Evolutionary conservation across 345 rosid genomes (phyloP), one percentile per base, ranked within the genome.

Genomic region (Hevea brasiliensis): DNA sequence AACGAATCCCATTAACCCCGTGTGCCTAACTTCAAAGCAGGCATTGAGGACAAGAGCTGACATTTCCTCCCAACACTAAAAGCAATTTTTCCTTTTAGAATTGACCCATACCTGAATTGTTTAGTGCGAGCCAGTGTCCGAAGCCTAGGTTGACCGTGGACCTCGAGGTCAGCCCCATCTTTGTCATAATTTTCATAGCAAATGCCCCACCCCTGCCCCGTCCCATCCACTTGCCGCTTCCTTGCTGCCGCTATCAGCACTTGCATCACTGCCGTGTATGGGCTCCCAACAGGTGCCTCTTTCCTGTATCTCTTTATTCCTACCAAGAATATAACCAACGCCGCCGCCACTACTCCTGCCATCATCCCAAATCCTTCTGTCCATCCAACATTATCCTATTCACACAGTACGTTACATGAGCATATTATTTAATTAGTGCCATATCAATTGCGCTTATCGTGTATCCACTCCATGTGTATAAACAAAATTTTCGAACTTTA

Each of bases 311-410:
- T 80, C 13, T 80, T 90, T 5, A 84, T 76, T 44, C 98, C 97
- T 0, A 74, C 26, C 41, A 94, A 54, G 76, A 94, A 94, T 65
- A 88, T 8, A 0, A 51, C 54, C 62, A 89, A 54, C 23, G 89
- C 89, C 72, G 79, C 72, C 0, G 74, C 88, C 7, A 90, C 65
- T 13, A 82, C 81, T 45, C 83, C 93, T 5, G 90, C 79, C 53
- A 89, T 57, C 62, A 87, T 77, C 63, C 86, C 89, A 56, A 86
- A 84, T 21, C 97, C 98, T 17, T 64, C 75, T 21, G 86, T 65
- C 98, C 98, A 94, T 51, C 97, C 90, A 23, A 89, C 85, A 37
- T 89, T 84, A 51, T 94, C 97, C 95, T 93, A 15, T 51, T 26
- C 20, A 61, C 18, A 44, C 6, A 15, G 26, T 8, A 32, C 37